Percentiles rank a stretch among this genome's conserved stretches.
Evolutionary conservation across 176 grass and related monocot species (phyloP).

Genomic region (Otatea glauca): DNA sequence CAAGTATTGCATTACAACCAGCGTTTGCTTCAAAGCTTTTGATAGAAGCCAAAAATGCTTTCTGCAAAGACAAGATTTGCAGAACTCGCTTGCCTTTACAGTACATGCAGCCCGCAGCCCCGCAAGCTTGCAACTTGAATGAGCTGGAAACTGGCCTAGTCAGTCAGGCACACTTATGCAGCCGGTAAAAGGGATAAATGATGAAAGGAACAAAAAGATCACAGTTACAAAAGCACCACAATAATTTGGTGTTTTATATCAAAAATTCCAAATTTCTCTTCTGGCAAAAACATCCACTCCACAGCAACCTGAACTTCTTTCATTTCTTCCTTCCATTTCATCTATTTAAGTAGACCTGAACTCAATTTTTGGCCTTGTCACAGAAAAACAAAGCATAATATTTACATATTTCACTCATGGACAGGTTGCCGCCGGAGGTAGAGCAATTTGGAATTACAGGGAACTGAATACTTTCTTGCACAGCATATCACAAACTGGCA

Average conservation of each 20-base stretch:
- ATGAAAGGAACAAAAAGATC: conserved; percentile 27
- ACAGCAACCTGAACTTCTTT: background rate
- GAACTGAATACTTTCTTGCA: background rate
- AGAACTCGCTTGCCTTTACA: conserved; percentile 50
- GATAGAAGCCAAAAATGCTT: conserved; percentile 40
- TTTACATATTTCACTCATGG: background rate
- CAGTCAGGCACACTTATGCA: conserved; percentile 42
- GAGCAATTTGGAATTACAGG: background rate
- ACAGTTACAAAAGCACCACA: conserved; percentile 28
- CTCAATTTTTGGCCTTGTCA: background rate
- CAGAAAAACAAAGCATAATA: background rate
- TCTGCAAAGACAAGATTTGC: conserved; percentile 41
- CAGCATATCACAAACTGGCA: background rate
- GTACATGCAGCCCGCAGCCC: conserved; percentile 45
- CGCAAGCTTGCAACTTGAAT: conserved; percentile 27
- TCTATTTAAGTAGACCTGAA: too few species aligned
- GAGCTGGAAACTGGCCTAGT: conserved; percentile 55
- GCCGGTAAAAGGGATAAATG: conserved; percentile 37
- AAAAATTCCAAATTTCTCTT: background rate
- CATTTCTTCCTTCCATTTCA: too few species aligned
- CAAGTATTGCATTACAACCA: background rate
- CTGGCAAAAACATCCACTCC: conserved; percentile 5
- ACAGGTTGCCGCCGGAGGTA: background rate
- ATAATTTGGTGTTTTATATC: conserved; percentile 10
- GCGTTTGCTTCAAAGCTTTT: conserved; percentile 11